Evolutionary conservation across 345 rosid species (phyloP).

Genomic region (Eucalyptus pauciflora): DNA sequence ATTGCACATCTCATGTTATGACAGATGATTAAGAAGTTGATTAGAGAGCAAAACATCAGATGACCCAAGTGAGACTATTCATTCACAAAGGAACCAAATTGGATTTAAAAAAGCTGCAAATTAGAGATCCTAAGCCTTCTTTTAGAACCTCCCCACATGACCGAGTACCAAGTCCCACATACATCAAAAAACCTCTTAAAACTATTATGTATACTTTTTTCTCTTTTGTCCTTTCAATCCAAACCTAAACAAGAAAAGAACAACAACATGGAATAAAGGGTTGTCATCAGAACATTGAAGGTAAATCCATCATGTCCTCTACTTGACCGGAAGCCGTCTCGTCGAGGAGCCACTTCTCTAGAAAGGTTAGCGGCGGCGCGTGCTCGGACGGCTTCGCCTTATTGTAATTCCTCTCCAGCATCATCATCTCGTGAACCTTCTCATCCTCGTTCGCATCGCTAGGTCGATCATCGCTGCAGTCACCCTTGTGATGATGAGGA

Average conservation of each 20-base stretch:
- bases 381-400: neutral
- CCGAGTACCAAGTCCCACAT: neutral
- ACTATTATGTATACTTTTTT: neutral
- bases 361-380: constrained; percentile 61
- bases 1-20: neutral
- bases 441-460: neutral
- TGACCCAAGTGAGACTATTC: neutral
- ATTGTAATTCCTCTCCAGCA: constrained; percentile 7
- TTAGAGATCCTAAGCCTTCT: neutral
- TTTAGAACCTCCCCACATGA: neutral
- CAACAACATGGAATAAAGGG: neutral
- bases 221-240: neutral
- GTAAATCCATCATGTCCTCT: constrained; percentile 54
- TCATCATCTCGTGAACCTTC: constrained; percentile 1
- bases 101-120: neutral
- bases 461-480: neutral
- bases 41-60: neutral
- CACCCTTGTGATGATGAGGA: neutral
- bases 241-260: neutral
- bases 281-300: constrained; percentile 27
- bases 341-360: constrained; percentile 96
- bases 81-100: neutral
- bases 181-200: neutral
- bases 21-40: neutral
- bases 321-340: constrained; percentile 34